Evolutionary conservation across 345 rosid species (phyloP), one percentile per base, ranked within the genome.

Genomic region (Hevea brasiliensis): DNA sequence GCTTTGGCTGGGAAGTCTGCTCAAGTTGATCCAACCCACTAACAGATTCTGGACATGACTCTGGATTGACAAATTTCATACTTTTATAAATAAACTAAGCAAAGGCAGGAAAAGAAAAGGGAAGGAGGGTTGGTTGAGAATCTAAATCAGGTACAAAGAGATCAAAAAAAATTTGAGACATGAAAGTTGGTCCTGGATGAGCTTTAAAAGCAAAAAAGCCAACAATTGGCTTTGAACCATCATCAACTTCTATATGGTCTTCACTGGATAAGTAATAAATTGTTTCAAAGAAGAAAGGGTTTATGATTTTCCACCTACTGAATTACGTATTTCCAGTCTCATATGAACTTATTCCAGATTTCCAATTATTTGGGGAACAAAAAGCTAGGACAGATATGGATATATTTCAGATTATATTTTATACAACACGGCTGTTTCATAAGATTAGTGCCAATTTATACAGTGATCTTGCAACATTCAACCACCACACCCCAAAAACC

Each of bases 11-110:
- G 61, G 81, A 74, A 27, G 45, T 56, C 24, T 58, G 67, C 8
- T 73, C 70, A 21, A 63, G 61, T 35, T 55, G 74, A 79, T 65
- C 67, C 74, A 73, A 37, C 26, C 68, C 70, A 51, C 72, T 58
- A 17, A 37, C 60, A 55, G 81, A 79, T 55, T 69, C 81, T 79
- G 74, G 24, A 50, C 44, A 27, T 3, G 21, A 37, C 17, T 26
- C 54, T 37, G 24, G 20, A 62, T 48, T 26, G 63, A 59, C 8
- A 68, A 61, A 6, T 4, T 37, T 13, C 14, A 41, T 8, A 48
- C 8, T n/a, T 65, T 14, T 27, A 65, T 14, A 56, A 21, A 69
- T 56, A 40, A 40, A n/a, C 23, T 60, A 51, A 42, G 24, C 1
- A 37, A 37, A 13, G 6, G 35, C n/a, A 24, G 21, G 26, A 3